Evolutionary conservation across 2,329 filamentous ascomycete species (phyloP), one percentile per base, ranked within the genome.

Genomic region (Tricladium varicosporioides): DNA sequence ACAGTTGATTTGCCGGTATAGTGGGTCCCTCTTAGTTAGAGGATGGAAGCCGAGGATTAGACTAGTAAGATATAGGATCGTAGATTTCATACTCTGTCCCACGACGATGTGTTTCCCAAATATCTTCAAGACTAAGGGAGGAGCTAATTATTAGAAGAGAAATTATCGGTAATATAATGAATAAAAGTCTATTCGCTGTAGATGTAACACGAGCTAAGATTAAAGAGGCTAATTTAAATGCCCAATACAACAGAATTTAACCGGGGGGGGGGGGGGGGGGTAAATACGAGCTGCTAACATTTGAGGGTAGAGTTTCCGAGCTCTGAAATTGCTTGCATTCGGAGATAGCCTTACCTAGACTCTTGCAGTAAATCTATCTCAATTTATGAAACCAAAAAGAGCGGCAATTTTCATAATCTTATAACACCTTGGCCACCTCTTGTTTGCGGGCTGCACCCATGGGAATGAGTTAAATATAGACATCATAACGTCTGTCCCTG

Each of bases 161-260:
- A 36, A 36, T 36, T 36, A 36, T 36, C 32, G 32, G 32, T 8
- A 36, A 36, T 8, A 13, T 36, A 36, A 36, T 36, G 13, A 36
- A 36, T 36, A 36, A 36, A 36, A 36, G 32, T 36, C 13, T 36
- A 36, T 36, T 36, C 32, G 32, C 32, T 36, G 13, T 36, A 36
- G 32, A 8, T 36, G 13, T 36, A 36, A 36, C 32, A 45, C 42
- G 42, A 45, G 42, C n/a, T 45, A 45, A 45, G 7, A 45, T 45
- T 45, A 45, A 15, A 45, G 42, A 45, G 16, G 42, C n/a, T n/a
- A n/a, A 45, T 45, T 45, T 45, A 45, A 45, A 45, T 15, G 42
- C 42, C 42, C n/a, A 45, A 45, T 45, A 45, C 15, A 45, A 45
- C n/a, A 45, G 42, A 45, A 45, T 45, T 9, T 45, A 45, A 45